Conservation (phyloP, 2,329 filamentous ascomycete genomes). For the Pestalotiopsis sp. region DNA sequence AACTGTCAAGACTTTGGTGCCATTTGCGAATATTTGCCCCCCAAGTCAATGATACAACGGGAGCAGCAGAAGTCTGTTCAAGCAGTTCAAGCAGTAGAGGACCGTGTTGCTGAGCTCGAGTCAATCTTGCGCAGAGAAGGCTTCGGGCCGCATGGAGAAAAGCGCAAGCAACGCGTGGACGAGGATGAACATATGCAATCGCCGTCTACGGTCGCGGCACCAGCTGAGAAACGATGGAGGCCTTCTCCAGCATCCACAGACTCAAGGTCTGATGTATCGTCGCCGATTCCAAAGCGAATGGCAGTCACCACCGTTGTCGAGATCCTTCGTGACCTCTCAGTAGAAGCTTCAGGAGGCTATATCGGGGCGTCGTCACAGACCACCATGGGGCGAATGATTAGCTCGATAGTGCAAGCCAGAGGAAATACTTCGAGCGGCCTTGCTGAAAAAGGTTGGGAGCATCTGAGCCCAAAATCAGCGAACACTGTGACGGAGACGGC, state of each 20-base stretch:
- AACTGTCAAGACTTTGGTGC: conserved; percentile 24
- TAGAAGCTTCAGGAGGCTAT: conserved; percentile 24
- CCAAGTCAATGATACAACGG: conserved; percentile 35
- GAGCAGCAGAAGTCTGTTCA: conserved; percentile 18
- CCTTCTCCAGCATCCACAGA: conserved; percentile 9
- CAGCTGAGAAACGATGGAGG: not conserved
- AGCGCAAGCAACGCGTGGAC: conserved; percentile 4
- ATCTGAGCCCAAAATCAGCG: conserved; percentile 16
- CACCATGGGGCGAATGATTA: conserved; percentile 25
- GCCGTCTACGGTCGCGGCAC: not conserved
- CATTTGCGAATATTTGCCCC: conserved; percentile 36
- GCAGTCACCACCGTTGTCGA: conserved; percentile 19
- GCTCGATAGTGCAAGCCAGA: conserved; percentile 22
- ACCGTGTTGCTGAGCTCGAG: conserved; percentile 22
- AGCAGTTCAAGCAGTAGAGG: conserved; percentile 19
- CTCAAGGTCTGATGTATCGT: conserved; percentile 1
- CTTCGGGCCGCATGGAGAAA: conserved; percentile 4
- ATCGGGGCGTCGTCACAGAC: conserved; percentile 25
- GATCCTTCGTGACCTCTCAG: conserved; percentile 24
- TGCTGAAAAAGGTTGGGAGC: conserved; percentile 12
- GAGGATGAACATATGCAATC: not conserved
- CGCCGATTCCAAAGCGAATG: conserved; percentile 9
- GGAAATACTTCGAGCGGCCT: conserved; percentile 11
- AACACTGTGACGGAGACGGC: conserved; percentile 5
- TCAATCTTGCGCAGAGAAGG: conserved; percentile 17